Evolutionary conservation across 305 asterid genomes (phyloP).

Genomic region (Fraxinus floribunda): DNA sequence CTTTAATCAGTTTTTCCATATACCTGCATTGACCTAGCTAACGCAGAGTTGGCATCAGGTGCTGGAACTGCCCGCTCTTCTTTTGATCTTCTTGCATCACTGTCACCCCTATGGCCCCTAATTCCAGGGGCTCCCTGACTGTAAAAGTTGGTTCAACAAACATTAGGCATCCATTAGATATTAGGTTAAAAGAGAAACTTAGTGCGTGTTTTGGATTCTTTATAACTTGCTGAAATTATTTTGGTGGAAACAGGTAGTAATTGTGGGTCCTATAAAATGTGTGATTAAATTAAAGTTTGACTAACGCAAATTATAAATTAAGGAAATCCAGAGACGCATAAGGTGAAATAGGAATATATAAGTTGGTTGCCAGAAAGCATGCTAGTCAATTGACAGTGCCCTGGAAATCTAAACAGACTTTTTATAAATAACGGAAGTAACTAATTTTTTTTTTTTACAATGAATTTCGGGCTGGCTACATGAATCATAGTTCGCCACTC

Average conservation of each 20-base stretch:
- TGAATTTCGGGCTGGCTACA: not conserved
- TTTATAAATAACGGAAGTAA: not conserved
- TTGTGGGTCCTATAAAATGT: not conserved
- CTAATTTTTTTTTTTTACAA: not conserved
- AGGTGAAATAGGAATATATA: slow-evolving; percentile 6
- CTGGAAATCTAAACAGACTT: not conserved
- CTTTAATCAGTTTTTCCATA: not conserved
- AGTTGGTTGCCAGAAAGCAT: slow-evolving; percentile 17
- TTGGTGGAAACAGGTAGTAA: not conserved
- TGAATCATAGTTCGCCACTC: not conserved
- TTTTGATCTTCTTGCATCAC: slow-evolving; percentile 38
- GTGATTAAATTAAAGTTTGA: not conserved
- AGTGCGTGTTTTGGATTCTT: not conserved
- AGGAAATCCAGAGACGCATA: not conserved
- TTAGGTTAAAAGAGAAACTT: slow-evolving; percentile 1
- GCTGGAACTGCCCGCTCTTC: slow-evolving; percentile 43
- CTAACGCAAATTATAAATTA: not conserved
- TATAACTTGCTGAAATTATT: not conserved
- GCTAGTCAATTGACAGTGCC: slow-evolving; percentile 1
- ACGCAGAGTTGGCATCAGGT: slow-evolving; percentile 42
- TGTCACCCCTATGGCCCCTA: slow-evolving; percentile 42
- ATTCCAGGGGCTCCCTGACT: slow-evolving; percentile 57
- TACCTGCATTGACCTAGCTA: slow-evolving; percentile 56
- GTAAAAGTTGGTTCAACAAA: slow-evolving; percentile 26
- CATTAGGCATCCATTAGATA: not conserved